Base-by-base conservation (phyloP, 2,329 filamentous ascomycete species). In the Magnaporthiopsis rhizophila region DNA sequence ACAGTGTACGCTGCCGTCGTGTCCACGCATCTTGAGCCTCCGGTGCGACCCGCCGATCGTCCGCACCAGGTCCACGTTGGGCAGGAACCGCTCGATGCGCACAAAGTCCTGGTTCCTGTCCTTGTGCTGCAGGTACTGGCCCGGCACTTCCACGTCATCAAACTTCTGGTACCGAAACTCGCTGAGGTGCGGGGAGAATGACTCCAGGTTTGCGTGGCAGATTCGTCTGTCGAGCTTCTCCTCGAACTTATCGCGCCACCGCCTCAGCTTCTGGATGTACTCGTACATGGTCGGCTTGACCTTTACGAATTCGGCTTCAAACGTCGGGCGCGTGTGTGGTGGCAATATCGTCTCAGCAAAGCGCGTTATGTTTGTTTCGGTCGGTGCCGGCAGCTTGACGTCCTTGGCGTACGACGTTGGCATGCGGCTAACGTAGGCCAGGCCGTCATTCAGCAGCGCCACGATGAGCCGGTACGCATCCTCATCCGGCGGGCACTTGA, bases 81-180 rank as follows among this genome's bases (percentile, higher is more conserved):
- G 93, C 70, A 99, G 78, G 85, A 99, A 99, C 30, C 94, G 89
- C 75, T 99, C 96, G 69, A 99, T 98, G 59, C 93, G 89, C 69
- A 99, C 89, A 74, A 99, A 99, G 75, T 99, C 95, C 71, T 96
- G 92, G 75, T 99, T 99, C 84, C 98, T 99, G 72, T 99, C 96
- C 76, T 95, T 96, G 78, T 97, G 95, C 73, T 96, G 89, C 67
- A 97, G 80, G 75, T 99, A 99, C 74, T 99, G 95, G 0, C 95
- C 95, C 3, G 96, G 96, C 50, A 99, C 87, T 76, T 99, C 95
- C 15, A 99, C 94, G 71, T 99, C 96, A 72, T 99, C 95, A 69
- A 99, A 97, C 75, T 97, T 98, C 74, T 95, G 89, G 81, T 97
- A 99, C 56, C 92, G 86, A 82, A 99, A 99, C 73, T 98, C 95